Evolutionary conservation across 192 early-diverging fungal genomes (phyloP).

Genomic region (Umbelopsis sp.): DNA sequence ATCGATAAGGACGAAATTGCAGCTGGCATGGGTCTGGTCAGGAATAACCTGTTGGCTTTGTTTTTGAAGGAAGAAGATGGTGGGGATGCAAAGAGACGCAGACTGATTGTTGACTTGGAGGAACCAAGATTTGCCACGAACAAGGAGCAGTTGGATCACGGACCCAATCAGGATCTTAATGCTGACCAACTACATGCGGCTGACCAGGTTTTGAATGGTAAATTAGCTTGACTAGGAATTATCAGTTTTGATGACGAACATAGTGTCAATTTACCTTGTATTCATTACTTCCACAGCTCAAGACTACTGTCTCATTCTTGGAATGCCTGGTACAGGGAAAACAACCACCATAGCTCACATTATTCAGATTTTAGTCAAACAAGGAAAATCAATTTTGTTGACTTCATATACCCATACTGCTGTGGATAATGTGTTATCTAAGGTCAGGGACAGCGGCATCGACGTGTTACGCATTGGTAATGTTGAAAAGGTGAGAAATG

Average conservation of each 20-base stretch:
- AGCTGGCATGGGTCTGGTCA: constrained; percentile 64
- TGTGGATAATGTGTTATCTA: constrained; percentile 90
- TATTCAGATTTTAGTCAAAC: constrained; percentile 63
- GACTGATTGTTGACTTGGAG: constrained; percentile 80
- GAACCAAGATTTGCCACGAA: constrained; percentile 60
- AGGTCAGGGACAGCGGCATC: constrained; percentile 68
- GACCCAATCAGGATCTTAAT: constrained; percentile 56
- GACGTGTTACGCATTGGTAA: constrained; percentile 80
- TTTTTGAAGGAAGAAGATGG: constrained; percentile 49
- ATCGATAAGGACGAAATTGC: constrained; percentile 88
- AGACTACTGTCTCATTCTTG: constrained; percentile 90
- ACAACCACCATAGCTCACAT: constrained; percentile 86
- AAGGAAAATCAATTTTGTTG: constrained; percentile 78
- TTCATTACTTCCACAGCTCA: constrained; percentile 40
- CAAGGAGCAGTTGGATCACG: not conserved
- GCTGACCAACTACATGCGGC: constrained; percentile 70
- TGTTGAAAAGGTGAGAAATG: constrained; percentile 51
- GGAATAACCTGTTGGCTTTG: constrained; percentile 78
- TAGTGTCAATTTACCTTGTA: not conserved
- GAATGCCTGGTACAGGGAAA: constrained; percentile 98
- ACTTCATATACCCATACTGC: constrained; percentile 93
- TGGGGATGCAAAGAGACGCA: constrained; percentile 56
- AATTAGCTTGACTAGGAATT: not conserved
- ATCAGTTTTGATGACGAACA: not conserved
- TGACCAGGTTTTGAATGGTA: constrained; percentile 65